Evolutionary conservation across 179 eudicot genomes (phyloP), one percentile per base, ranked within the genome.

Genomic region (Vitellaria paradoxa): DNA sequence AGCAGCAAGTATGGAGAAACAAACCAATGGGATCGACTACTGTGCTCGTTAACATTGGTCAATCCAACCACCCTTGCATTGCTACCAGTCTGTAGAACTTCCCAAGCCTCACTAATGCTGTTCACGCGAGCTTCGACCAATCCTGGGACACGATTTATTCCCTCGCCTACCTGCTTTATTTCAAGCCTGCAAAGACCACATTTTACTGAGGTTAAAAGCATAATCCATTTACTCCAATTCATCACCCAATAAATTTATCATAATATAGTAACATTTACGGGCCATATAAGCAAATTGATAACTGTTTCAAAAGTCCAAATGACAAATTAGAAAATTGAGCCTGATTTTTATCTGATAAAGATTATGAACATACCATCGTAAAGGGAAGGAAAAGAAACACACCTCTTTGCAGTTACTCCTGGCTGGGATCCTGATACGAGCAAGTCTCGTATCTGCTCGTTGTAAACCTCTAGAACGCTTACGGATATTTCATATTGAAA

Each of bases 11-110:
- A 30, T 30, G 37, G 30, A 12, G 37, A 72, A 73, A 80, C 89
- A 2, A 72, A 95, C 97, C 99, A 96, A 78, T 93, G 98, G 65
- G 98, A 96, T 56, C 98, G 91, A 86, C 98, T 96, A 72, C 99
- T 96, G 78, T 90, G 91, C 81, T 96, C 98, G 75, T 96, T 96
- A 56, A 93, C 93, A 85, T 85, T 89, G 21, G 98, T 96, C 56
- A 97, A 87, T 71, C 98, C 97, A 85, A 96, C 96, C 42, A 95
- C 97, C 83, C 98, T 88, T 63, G 88, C 92, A 70, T 89, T 90
- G 76, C 96, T 93, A 63, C 99, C 99, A 50, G 93, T 89, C 81
- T 85, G 82, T 53, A 96, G 83, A 72, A 91, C 98, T 73, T 90
- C 98, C 98, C 99, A 96, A 26, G 89, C 99, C 82, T 96, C 93